Percentiles rank a stretch among this genome's conserved stretches.
Evolutionary conservation across 495 filamentous ascomycete genomes (phyloP).

Genomic region (Penicillium roqueforti): DNA sequence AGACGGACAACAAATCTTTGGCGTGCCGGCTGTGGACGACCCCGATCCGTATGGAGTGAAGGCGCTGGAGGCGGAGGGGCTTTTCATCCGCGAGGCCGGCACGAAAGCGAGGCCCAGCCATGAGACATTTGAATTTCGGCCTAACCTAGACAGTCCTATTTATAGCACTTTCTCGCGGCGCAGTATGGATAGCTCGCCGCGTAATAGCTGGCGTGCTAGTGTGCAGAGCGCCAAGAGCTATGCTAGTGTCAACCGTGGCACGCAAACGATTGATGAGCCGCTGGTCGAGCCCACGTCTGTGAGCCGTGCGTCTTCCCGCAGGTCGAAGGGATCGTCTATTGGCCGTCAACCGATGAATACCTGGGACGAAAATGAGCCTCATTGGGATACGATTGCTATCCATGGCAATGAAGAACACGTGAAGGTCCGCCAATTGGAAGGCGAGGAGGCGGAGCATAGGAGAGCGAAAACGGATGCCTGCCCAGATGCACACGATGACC

Average conservation of each 20-base stretch:
- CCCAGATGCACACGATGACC: slow-evolving; percentile 20
- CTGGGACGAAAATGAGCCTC: slow-evolving; percentile 25
- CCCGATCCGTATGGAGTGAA: slow-evolving; percentile 88
- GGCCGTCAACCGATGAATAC: slow-evolving; percentile 13
- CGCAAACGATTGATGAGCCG: slow-evolving; percentile 53
- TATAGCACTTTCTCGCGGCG: slow-evolving; percentile 62
- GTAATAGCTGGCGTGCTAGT: slow-evolving; percentile 62
- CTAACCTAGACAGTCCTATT: slow-evolving; percentile 71
- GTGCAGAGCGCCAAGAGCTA: slow-evolving; percentile 60
- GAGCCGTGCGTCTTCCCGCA: slow-evolving; percentile 46
- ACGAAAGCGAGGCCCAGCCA: slow-evolving; percentile 61
- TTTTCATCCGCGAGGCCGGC: slow-evolving; percentile 84
- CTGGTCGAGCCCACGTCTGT: slow-evolving; percentile 45
- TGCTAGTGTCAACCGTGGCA: slow-evolving; percentile 54
- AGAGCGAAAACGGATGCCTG: slow-evolving; percentile 9
- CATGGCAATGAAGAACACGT: slow-evolving; percentile 15
- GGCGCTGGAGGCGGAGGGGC: slow-evolving; percentile 75
- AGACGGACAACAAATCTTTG: slow-evolving; percentile 49
- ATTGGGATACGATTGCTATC: slow-evolving; percentile 36
- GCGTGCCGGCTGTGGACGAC: slow-evolving; percentile 66
- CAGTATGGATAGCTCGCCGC: slow-evolving; percentile 58
- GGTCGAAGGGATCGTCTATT: slow-evolving; percentile 41
- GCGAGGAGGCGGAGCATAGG: slow-evolving; percentile 1
- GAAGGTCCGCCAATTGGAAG: slow-evolving; percentile 3
- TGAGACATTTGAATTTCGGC: slow-evolving; percentile 76